Conservation (phyloP, 331 rosid genomes). For the Cucumis variabilis region DNA sequence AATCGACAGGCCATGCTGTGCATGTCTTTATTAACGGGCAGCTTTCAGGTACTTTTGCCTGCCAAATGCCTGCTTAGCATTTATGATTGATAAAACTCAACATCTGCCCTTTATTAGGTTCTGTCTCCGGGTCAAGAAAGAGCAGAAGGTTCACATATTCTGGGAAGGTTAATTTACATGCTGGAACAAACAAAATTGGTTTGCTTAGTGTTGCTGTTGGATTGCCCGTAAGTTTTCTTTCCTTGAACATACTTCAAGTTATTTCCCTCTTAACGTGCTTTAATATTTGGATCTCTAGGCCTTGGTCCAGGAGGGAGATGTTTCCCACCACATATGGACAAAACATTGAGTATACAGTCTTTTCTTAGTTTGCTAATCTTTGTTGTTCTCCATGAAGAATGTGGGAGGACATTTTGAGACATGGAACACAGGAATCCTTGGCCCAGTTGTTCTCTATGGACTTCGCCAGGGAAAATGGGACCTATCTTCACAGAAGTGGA, state of each 20-base stretch:
- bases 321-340: not conserved
- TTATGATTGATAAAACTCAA: constrained; percentile 14
- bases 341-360: not conserved
- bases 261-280: not conserved
- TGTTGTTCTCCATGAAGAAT: constrained; percentile 55
- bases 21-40: constrained; percentile 89
- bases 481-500: constrained; percentile 94
- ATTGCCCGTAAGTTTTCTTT: constrained; percentile 20
- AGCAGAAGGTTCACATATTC: constrained; percentile 81
- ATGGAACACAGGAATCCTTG: constrained; percentile 97
- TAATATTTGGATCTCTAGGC: not conserved
- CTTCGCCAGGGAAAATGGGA: constrained; percentile 90
- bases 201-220: constrained; percentile 35
- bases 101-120: constrained; percentile 61
- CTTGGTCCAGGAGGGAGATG: not conserved
- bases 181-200: constrained; percentile 35
- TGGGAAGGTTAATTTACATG: constrained; percentile 50
- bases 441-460: constrained; percentile 93
- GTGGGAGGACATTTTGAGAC: constrained; percentile 96
- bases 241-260: not conserved
- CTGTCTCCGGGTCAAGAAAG: constrained; percentile 89
- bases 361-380: constrained; percentile 16
- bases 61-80: not conserved
- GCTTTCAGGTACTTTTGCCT: constrained; percentile 71
- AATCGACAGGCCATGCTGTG: constrained; percentile 96